phyloP scores from a whole-genome alignment of 1,284 basidiomycete genomes.

The Hemileia vastatrix region DNA sequence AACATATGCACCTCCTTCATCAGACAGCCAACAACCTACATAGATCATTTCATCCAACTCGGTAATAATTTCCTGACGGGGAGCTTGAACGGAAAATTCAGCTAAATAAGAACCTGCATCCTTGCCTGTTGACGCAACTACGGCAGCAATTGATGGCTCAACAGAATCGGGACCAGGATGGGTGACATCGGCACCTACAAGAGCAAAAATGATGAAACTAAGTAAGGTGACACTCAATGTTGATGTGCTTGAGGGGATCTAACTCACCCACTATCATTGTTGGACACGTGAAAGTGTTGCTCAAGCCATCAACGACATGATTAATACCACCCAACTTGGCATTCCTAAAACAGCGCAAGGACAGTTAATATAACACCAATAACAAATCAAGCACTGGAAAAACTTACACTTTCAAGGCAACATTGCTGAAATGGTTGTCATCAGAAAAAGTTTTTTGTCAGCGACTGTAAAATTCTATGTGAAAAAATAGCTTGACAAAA shows the following conservation, averaged over 20 bases:
- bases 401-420: conserved; percentile 18
- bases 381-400: background rate
- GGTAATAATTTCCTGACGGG: conserved; percentile 44
- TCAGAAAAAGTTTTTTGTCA: background rate
- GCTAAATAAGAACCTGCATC: conserved; percentile 43
- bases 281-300: conserved; percentile 5
- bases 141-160: conserved; percentile 49
- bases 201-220: background rate
- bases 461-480: too few relatives aligned
- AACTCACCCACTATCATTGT: conserved; percentile 21
- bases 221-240: background rate
- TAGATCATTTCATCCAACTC: conserved; percentile 36
- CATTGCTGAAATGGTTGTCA: conserved; percentile 5
- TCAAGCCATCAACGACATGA: conserved; percentile 1
- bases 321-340: conserved; percentile 21
- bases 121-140: conserved; percentile 46
- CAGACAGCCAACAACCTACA: conserved; percentile 28
- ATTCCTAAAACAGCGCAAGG: conserved; percentile 1
- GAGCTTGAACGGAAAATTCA: conserved; percentile 47
- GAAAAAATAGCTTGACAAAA: too few relatives aligned
- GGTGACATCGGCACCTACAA: conserved; percentile 19
- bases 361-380: background rate
- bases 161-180: conserved; percentile 26
- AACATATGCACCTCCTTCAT: conserved; percentile 51
- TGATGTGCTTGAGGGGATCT: background rate